Evolutionary conservation across 495 filamentous ascomycete genomes (phyloP), one percentile per base, ranked within the genome.

Genomic region (Pyrenula aspistea): DNA sequence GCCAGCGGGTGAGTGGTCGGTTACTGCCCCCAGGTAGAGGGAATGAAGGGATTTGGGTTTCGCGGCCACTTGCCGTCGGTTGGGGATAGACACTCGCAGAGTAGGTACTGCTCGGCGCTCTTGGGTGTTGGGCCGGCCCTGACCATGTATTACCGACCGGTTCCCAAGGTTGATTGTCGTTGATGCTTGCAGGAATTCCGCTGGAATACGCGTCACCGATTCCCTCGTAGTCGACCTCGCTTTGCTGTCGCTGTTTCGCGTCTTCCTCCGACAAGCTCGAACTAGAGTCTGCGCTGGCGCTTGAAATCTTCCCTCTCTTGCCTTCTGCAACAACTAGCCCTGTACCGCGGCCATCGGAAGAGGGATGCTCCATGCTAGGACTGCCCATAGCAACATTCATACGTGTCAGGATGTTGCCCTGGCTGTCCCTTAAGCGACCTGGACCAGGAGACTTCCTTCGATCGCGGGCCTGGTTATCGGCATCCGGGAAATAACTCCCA

Each of bases 251-350:
- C 2, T 73, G 4, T 15, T 42, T 42, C 15, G 31, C 68, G 22
- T 69, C 63, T 10, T 65, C 67, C 57, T 82, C 83, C 0, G 79
- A 80, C 2, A 81, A 83, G 12, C 67, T 60, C 2, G 78, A 69
- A 59, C 79, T 62, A 15, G 82, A 85, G 53, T 71, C 68, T 0
- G 80, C 77, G 24, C 31, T 42, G 15, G 8, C 31, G 31, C 79
- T 79, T 56, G 83, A 83, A 53, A 87, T 85, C 22, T 78, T 76
- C 11, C 79, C 86, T 10, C 79, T 75, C 67, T 85, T 77, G 25
- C 77, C 79, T 57, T 86, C 73, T 3, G 72, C 71, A 20, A 84
- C 68, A 15, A 68, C 61, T 22, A 78, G 69, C 49, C 64, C 64
- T 47, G 65, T 66, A 21, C 67, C 66, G 24, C 61, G 57, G 48